Conservation (phyloP, 371 early-diverging fungal species). For the Fennellomyces sp. region DNA sequence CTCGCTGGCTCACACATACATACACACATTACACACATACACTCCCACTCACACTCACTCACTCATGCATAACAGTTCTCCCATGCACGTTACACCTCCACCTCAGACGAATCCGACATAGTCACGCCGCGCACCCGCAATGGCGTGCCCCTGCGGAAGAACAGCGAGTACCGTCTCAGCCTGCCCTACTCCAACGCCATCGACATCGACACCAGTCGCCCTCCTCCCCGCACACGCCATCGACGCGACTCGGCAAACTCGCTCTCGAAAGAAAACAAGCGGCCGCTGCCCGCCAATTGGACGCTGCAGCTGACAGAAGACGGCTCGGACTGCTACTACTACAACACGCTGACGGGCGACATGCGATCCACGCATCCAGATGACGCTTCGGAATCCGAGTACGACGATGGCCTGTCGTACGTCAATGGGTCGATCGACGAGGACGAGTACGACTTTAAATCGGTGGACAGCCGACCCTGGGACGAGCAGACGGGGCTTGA, state of each 20-base stretch:
- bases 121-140: constrained; percentile 9
- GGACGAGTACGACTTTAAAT: constrained; percentile 18
- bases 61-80: not conserved
- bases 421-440: constrained; percentile 16
- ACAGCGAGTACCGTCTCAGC: constrained; percentile 26
- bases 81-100: constrained; percentile 6
- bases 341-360: constrained; percentile 47
- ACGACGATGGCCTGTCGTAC: constrained; percentile 14
- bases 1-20: not conserved
- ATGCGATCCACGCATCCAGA: constrained; percentile 50
- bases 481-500: constrained; percentile 12
- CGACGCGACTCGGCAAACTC: not conserved
- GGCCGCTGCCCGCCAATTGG: constrained; percentile 48
- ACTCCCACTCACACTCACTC: not conserved
- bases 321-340: constrained; percentile 49
- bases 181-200: constrained; percentile 16
- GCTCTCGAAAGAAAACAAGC: not conserved
- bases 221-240: not conserved
- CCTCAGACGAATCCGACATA: constrained; percentile 16
- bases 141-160: constrained; percentile 24
- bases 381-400: constrained; percentile 21
- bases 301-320: constrained; percentile 43
- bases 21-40: not conserved
- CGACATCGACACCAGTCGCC: not conserved
- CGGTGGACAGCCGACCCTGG: constrained; percentile 19